Evolutionary conservation across 2,329 filamentous ascomycete species (phyloP), one percentile per base, ranked within the genome.

Genomic region (Arthrobotrys megalospora): DNA sequence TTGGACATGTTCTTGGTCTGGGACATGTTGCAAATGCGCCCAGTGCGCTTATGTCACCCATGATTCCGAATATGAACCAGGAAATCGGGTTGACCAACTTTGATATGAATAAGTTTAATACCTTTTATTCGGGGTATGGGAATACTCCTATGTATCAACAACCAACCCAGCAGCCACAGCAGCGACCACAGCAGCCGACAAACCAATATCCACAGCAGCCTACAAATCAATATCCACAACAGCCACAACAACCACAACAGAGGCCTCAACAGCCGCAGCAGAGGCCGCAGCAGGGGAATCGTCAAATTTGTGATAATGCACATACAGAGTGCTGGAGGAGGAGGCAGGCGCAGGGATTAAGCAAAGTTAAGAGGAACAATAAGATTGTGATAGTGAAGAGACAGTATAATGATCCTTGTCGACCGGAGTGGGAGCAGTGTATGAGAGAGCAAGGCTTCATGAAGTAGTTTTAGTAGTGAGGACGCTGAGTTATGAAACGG

Each of bases 391-490:
- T 64, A 19, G 34, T 64, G 10, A 48, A 48, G 60, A 64, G 55
- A 34, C 55, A 60, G 55, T 60, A 60, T 43, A 28, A 60, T 28
- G 55, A 60, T 21, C 60, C 60, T 34, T 64, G 60, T 36, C 21
- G 60, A 47, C 28, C 60, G 3, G 60, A 48, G 14, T 64, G 60
- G 60, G 60, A 64, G 60, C 38, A 47, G n/a, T 64, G 60, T 48
- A 64, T 64, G 60, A 34, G 32, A 16, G 7, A 64, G 43, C 60
- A 64, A 28, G 60, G 60, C 21, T 48, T 64, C 14, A 53, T 53
- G 2, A 24, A 34, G 28, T 32, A 53, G 50, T n/a, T 7, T 6
- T 53, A 53, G 24, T 24, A 1, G 36, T 2, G 36, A 8, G 12
- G 12, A 6, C 36, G 1, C 36, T 2, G 36, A 38, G 6, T 28